Conservation (phyloP, 768 basidiomycete genomes). For the Russula lepida region DNA sequence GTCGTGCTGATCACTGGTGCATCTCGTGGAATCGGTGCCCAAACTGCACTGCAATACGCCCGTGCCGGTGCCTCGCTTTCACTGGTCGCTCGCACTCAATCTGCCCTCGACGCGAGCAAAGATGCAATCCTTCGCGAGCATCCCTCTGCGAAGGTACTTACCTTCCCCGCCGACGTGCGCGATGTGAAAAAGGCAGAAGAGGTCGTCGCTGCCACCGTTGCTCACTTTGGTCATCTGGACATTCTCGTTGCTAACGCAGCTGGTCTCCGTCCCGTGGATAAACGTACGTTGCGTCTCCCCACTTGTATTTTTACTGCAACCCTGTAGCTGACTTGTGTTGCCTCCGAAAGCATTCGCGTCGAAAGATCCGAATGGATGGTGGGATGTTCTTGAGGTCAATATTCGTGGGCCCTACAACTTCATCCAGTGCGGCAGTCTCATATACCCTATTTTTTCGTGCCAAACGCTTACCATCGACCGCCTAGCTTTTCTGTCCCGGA, state of each 20-base stretch:
- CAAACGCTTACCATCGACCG: not conserved
- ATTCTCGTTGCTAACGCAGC: conserved; percentile 15
- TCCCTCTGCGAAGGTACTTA: not conserved
- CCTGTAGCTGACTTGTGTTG: not conserved
- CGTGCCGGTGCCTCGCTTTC: conserved; percentile 19
- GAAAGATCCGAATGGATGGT: conserved; percentile 10
- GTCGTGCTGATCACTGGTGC: conserved; percentile 23
- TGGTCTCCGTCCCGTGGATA: not conserved
- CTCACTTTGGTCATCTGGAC: conserved; percentile 4
- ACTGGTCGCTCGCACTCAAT: conserved; percentile 6
- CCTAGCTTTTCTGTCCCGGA: not conserved
- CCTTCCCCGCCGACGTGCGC: conserved; percentile 8
- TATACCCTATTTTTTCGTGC: not conserved
- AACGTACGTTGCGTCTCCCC: not conserved
- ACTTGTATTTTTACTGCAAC: not conserved
- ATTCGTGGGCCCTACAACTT: not conserved
- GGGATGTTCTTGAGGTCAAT: conserved; percentile 13
- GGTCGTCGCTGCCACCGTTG: not conserved
- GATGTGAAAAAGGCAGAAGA: conserved; percentile 1
- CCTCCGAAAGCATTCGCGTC: not conserved
- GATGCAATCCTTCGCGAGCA: not conserved
- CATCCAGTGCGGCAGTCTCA: not conserved
- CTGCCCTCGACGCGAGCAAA: not conserved
- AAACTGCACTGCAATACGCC: conserved; percentile 16
- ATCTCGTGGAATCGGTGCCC: conserved; percentile 21